These are phyloP conservation scores for Zalaria obscura DNA, from an alignment of 2,329 filamentous ascomycete genomes.

Conservation along the genomic window DNA sequence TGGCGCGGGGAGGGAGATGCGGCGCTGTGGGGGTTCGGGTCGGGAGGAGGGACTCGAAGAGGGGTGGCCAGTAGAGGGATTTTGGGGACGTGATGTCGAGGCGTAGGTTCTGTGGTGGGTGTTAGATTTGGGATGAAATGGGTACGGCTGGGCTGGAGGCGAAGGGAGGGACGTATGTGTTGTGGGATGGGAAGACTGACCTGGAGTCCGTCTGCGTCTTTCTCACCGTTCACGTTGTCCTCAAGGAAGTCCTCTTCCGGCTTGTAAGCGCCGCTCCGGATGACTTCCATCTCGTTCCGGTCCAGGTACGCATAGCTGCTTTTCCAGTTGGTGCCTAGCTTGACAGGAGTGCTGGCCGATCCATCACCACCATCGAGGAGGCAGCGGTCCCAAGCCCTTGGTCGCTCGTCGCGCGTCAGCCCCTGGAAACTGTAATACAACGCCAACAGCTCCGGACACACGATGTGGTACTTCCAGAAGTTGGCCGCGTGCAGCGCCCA, in stretches of 20 bases:
- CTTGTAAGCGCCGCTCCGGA: constrained; percentile 11
- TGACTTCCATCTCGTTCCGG: constrained; percentile 11
- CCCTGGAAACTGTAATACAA: constrained; percentile 17
- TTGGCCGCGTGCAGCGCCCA: constrained; percentile 35
- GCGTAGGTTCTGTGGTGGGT: constrained; percentile 14
- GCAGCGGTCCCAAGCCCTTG: constrained; percentile 18
- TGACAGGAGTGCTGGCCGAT: no score
- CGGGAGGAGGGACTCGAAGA: constrained; percentile 26
- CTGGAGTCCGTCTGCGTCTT: constrained; percentile 15
- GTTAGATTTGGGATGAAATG: background rate
- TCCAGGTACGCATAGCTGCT: constrained; percentile 33
- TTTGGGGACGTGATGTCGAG: constrained; percentile 15
- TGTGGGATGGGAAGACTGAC: background rate
- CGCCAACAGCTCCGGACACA: constrained; percentile 16
- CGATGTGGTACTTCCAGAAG: constrained; percentile 40
- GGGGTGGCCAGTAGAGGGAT: constrained; percentile 18
- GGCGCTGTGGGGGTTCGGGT: constrained; percentile 13
- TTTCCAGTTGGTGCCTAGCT: constrained; percentile 33
- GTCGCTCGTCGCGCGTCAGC: constrained; percentile 22
- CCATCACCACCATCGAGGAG: constrained; percentile 5
- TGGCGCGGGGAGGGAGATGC: constrained; percentile 7
- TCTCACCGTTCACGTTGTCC: constrained; percentile 19
- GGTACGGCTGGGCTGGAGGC: background rate
- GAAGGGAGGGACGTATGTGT: background rate
- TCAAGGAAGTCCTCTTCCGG: constrained; percentile 8